Evolutionary conservation across 441 rosid genomes (phyloP).

Genomic region (Populus hybrid): DNA sequence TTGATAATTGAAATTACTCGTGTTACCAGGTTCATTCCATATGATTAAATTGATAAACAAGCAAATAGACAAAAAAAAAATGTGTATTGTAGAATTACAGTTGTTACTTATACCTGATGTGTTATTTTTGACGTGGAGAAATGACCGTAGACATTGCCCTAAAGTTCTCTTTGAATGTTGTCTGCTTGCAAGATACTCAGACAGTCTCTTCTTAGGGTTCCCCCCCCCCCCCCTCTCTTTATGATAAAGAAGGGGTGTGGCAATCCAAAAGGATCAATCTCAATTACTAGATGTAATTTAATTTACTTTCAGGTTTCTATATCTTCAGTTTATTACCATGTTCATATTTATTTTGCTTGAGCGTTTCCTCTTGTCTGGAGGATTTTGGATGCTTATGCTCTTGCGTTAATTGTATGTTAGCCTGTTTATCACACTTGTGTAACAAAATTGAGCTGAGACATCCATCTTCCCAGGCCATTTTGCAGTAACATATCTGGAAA

Average conservation of each 20-base stretch:
- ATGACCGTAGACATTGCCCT: background rate
- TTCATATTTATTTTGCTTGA: background rate
- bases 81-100: no score
- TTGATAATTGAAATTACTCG: no score
- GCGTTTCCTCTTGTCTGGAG: background rate
- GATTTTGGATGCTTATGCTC: background rate
- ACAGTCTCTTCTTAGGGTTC: no score
- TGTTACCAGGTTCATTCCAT: no score
- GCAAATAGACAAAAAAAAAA: no score
- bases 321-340: background rate
- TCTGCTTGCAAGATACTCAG: background rate
- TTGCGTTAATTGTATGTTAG: background rate
- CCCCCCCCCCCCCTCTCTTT: no score
- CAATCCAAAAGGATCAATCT: no score
- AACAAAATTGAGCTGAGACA: background rate
- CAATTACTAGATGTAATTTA: no score
- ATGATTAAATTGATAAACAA: no score
- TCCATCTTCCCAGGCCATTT: background rate
- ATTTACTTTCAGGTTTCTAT: background rate
- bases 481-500: background rate
- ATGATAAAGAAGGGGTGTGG: no score
- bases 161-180: background rate
- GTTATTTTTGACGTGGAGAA: background rate
- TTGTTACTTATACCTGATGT: background rate
- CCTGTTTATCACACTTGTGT: background rate